These are phyloP conservation scores for Leccinum ponderosum DNA, from an alignment of 1,284 basidiomycete species.

Conservation along the genomic window DNA sequence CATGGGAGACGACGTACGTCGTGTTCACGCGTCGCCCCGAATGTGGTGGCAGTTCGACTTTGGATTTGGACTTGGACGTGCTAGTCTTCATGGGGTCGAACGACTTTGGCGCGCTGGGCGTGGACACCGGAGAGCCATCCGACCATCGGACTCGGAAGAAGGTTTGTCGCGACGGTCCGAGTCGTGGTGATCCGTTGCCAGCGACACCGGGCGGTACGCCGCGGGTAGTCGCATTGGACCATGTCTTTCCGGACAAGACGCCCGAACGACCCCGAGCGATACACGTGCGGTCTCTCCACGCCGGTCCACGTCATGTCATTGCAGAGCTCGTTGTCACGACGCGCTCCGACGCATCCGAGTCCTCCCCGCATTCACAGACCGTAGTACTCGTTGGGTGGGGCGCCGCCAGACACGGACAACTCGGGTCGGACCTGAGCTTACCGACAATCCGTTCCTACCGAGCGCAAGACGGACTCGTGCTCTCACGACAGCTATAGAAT, in stretches of 20 bases:
- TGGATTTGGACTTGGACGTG: slow-evolving; percentile 46
- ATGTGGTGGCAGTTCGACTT: background rate
- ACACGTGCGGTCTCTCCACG: slow-evolving; percentile 45
- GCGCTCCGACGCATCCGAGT: background rate
- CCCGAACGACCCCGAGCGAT: slow-evolving; percentile 14
- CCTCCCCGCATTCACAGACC: slow-evolving; percentile 3
- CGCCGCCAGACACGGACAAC: slow-evolving; percentile 76
- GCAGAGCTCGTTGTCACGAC: slow-evolving; percentile 36
- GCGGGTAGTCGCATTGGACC: slow-evolving; percentile 46
- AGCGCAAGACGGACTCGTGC: slow-evolving; percentile 70
- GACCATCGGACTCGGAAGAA: background rate
- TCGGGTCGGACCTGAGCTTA: slow-evolving; percentile 41
- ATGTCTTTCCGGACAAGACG: slow-evolving; percentile 33
- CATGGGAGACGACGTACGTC: slow-evolving; percentile 84
- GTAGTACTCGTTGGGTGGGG: slow-evolving; percentile 76
- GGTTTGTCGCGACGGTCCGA: background rate
- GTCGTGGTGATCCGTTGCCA: background rate
- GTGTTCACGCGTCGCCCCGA: slow-evolving; percentile 45
- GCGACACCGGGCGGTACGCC: slow-evolving; percentile 14
- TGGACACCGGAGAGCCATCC: background rate
- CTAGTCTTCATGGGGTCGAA: slow-evolving; percentile 81
- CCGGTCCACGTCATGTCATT: slow-evolving; percentile 76
- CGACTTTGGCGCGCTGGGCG: slow-evolving; percentile 77
- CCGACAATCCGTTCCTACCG: slow-evolving; percentile 65
- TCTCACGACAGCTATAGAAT: slow-evolving; percentile 50